Evolutionary conservation across 2,329 filamentous ascomycete genomes (phyloP), one percentile per base, ranked within the genome.

Genomic region (Ceratocystis harringtonii): DNA sequence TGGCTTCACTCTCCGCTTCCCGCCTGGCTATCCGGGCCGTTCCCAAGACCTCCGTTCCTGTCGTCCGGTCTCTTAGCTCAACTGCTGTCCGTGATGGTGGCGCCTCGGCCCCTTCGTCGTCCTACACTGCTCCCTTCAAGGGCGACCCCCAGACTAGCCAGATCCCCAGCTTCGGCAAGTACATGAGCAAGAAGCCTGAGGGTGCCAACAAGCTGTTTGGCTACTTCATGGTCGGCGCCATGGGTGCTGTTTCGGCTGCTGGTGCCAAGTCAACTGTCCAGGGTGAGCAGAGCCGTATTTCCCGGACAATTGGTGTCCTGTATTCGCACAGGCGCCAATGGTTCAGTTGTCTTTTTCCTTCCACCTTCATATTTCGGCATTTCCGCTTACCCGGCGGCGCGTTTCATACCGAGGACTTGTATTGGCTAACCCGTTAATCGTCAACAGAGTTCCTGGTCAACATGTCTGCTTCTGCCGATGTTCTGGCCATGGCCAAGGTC

Each of bases 401-500:
- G 52, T 57, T 10, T 36, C 32, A 36, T 36, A 8, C 15, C 52
- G 5, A 58, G 71, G 67, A 60, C 48, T 69, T 64, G 71, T 68
- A 61, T 60, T 68, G 67, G 62, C 62, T 55, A 67, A 65, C 66
- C 71, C 32, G 32, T 36, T 52, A 65, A 48, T 17, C 36, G 63
- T 60, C 28, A 62, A 70, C 78, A 99, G 94, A 99, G 80, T 99
- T 99, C 85, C 84, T 99, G 70, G 90, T 96, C 81, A 99, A 96
- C 86, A 97, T 99, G 95, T 95, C 92, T 73, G 94, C 94, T 69
- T 99, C 94, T 69, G 94, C 94, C 78, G 94, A 99, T 75, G 91
- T 99, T 75, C 80, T 99, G 79, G 94, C 95, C 76, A 95, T 96
- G 86, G 94, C 94, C 78, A 99, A 99, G 87, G 94, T 99, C 72